Percentiles rank a stretch among this genome's conserved stretches.
These are phyloP conservation scores for Colletotrichum sojae DNA, from an alignment of 2,329 filamentous ascomycete genomes.

Conservation along the genomic window DNA sequence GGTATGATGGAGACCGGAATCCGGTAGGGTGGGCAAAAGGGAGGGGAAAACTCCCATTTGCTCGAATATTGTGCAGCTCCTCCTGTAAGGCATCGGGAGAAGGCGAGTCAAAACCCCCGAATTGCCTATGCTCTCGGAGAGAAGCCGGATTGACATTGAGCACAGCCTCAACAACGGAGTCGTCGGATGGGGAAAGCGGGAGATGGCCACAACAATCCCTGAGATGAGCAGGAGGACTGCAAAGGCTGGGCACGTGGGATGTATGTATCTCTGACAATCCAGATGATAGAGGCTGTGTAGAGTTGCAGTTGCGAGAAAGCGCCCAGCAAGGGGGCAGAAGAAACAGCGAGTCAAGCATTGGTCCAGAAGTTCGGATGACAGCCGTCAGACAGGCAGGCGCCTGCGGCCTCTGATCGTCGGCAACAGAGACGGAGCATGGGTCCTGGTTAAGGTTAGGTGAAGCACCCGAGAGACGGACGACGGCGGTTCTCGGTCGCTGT, in stretches of 20 bases:
- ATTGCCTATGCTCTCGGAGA: conserved; percentile 20
- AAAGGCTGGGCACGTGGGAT: conserved; percentile 26
- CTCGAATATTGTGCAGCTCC: background rate
- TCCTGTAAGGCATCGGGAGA: conserved; percentile 14
- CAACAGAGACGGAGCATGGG: background rate
- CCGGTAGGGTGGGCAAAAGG: background rate
- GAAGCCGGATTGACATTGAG: conserved; percentile 26
- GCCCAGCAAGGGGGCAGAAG: background rate
- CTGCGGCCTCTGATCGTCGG: background rate
- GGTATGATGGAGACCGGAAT: conserved; percentile 17
- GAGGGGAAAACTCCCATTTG: background rate
- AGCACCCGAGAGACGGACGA: conserved; percentile 1
- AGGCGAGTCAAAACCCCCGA: conserved; percentile 5
- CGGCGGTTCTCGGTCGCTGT: conserved; percentile 22
- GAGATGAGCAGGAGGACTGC: conserved; percentile 2
- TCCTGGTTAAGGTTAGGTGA: conserved; percentile 19
- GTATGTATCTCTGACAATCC: background rate
- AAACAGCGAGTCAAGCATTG: background rate
- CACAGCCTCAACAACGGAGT: conserved; percentile 28
- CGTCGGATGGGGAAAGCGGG: conserved; percentile 3
- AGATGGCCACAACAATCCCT: conserved; percentile 9
- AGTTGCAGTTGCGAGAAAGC: background rate
- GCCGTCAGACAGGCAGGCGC: background rate
- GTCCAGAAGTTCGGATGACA: conserved; percentile 26
- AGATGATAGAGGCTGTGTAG: background rate